Evolutionary conservation across 1,139 yeast species (phyloP).

Genomic region (Geotrichum reessii): DNA sequence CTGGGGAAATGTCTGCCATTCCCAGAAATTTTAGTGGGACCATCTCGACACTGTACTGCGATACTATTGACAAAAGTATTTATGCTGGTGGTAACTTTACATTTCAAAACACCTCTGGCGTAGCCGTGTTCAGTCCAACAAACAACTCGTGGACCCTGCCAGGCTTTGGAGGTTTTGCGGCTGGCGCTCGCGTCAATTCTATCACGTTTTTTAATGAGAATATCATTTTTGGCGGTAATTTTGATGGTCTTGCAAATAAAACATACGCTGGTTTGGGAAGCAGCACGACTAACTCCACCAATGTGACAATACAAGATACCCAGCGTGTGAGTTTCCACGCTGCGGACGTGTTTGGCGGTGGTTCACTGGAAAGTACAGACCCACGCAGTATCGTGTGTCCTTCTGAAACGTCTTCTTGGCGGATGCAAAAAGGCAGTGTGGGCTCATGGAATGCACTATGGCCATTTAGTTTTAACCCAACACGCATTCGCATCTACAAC

Average conservation of each 20-base stretch:
- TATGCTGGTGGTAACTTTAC: conserved; percentile 79
- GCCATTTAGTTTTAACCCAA: conserved; percentile 57
- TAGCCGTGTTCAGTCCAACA: conserved; percentile 56
- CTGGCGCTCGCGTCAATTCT: conserved; percentile 55
- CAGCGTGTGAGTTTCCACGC: conserved; percentile 61
- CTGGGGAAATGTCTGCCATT: conserved; percentile 35
- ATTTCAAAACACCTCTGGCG: conserved; percentile 53
- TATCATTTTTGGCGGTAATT: conserved; percentile 78
- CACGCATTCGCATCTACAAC: conserved; percentile 70
- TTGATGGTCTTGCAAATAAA: conserved; percentile 55
- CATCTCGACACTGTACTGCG: conserved; percentile 49
- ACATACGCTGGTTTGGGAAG: conserved; percentile 31
- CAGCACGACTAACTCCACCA: conserved; percentile 33
- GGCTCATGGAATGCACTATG: conserved; percentile 67
- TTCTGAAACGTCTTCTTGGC: conserved; percentile 46
- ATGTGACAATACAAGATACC: conserved; percentile 46
- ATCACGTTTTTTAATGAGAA: conserved; percentile 47
- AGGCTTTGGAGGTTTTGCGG: conserved; percentile 74
- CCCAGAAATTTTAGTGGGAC: conserved; percentile 43
- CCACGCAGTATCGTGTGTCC: conserved; percentile 60
- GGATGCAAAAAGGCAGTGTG: conserved; percentile 44
- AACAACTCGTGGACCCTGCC: conserved; percentile 43
- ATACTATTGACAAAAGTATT: conserved; percentile 45
- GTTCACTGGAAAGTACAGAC: conserved; percentile 37
- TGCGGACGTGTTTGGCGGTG: conserved; percentile 54